These are phyloP conservation scores for Fusarium napiforme DNA, from an alignment of 2,329 filamentous ascomycete species.

Conservation along the genomic window DNA sequence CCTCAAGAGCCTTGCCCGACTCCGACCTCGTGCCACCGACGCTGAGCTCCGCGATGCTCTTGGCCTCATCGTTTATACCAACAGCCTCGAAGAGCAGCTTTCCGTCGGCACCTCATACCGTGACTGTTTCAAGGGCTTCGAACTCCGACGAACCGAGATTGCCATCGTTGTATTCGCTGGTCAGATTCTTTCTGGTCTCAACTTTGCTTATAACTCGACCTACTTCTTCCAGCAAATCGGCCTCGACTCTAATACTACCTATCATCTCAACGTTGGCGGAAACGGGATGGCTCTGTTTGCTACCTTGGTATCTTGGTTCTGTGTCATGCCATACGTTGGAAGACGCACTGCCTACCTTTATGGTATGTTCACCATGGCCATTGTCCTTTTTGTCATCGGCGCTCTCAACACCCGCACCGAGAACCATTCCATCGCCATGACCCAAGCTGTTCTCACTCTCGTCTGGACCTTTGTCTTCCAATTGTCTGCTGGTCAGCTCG, in stretches of 20 bases:
- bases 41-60: slow-evolving; percentile 51
- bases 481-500: slow-evolving; percentile 52
- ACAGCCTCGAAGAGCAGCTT: slow-evolving; percentile 53
- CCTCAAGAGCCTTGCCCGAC: slow-evolving; percentile 47
- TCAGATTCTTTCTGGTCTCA: slow-evolving; percentile 51
- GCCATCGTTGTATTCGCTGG: slow-evolving; percentile 50
- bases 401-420: slow-evolving; percentile 51
- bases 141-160: slow-evolving; percentile 54
- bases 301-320: slow-evolving; percentile 57
- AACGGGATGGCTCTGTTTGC: slow-evolving; percentile 56
- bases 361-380: slow-evolving; percentile 56
- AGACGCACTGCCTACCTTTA: slow-evolving; percentile 57
- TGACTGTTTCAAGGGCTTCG: slow-evolving; percentile 57
- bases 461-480: slow-evolving; percentile 51
- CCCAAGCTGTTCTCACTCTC: slow-evolving; percentile 50
- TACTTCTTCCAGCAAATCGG: slow-evolving; percentile 56
- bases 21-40: slow-evolving; percentile 45
- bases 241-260: slow-evolving; percentile 44
- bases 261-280: slow-evolving; percentile 53
- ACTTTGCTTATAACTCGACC: slow-evolving; percentile 54
- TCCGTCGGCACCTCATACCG: slow-evolving; percentile 52
- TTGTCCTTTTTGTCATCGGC: slow-evolving; percentile 55
- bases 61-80: slow-evolving; percentile 56
- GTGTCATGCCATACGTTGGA: slow-evolving; percentile 55
- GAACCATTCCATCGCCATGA: slow-evolving; percentile 45